Evolutionary conservation across 1,139 yeast species (phyloP).

Genomic region (Arxiozyma telluris): DNA sequence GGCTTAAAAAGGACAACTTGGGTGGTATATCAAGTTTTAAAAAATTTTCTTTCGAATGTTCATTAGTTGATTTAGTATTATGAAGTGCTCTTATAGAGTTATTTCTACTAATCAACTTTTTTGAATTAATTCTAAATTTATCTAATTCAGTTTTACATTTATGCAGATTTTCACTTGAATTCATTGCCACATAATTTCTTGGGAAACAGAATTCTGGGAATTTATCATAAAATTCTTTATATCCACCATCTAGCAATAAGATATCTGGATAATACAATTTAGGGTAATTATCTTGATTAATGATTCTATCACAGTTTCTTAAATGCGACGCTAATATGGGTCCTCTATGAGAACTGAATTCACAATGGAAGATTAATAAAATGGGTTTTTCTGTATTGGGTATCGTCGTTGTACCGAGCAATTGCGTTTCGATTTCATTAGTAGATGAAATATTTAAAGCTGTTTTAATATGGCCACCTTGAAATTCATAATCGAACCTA

Average conservation of each 20-base stretch:
- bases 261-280: conserved; percentile 77
- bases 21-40: conserved; percentile 24
- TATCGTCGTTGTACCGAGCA: conserved; percentile 7
- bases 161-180: conserved; percentile 56
- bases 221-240: conserved; percentile 60
- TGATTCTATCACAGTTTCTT: conserved; percentile 69
- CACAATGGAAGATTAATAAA: conserved; percentile 83
- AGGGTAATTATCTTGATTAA: conserved; percentile 72
- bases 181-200: conserved; percentile 79
- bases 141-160: conserved; percentile 67
- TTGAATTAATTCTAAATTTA: conserved; percentile 53
- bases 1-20: conserved; percentile 13
- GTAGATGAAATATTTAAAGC: conserved; percentile 74
- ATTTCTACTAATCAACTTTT: conserved; percentile 35
- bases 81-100: conserved; percentile 27
- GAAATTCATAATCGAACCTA: conserved; percentile 82
- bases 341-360: conserved; percentile 84
- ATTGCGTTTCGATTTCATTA: conserved; percentile 32
- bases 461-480: conserved; percentile 84
- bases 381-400: conserved; percentile 25
- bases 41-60: neutral
- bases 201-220: conserved; percentile 50
- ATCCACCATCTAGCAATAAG: conserved; percentile 84
- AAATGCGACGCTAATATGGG: conserved; percentile 86
- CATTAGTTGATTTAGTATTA: conserved; percentile 2